Base-by-base conservation (phyloP, 2,329 filamentous ascomycete species). In the Cercospora janseana region DNA sequence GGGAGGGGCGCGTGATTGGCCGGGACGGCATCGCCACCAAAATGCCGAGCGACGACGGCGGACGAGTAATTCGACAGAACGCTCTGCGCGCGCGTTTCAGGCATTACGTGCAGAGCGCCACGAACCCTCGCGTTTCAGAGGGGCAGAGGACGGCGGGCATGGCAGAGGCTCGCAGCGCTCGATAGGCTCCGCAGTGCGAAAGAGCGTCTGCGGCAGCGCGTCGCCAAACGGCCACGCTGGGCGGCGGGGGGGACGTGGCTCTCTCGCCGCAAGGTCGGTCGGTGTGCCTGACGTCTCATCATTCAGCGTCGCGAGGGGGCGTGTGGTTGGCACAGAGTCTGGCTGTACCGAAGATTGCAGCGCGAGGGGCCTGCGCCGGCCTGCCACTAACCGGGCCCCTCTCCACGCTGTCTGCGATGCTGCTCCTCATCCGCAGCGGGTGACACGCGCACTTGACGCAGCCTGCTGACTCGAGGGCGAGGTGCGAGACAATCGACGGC, bases 121-220 rank as follows among this genome's bases (percentile, higher is more conserved):
- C 34, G 31, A 45, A 48, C 51, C 31, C 26, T 18, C 13, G 34
- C 35, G 42, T 45, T 34, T 45, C 42, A 45, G 20, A 12, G n/a
- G n/a, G 20, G 20, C 23, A 24, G 15, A 45, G 31, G 38, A 34
- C 50, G 49, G 46, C 54, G 31, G 35, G 27, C 50, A 45, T 52
- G n/a, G 44, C 55, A 54, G 51, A 59, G 54, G 52, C 54, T 59
- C 41, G 31, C 47, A 12, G 42, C 42, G 43, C 28, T 47, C 35
- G 45, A 46, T 48, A 54, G 47, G 45, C 37, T 57, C 26, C 18
- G 27, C 26, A 15, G 26, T 13, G 18, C 20, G 16, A 47, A 28
- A 26, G n/a, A n/a, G n/a, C 24, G 13, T 12, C 34, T 27, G 24
- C n/a, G 20, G 20, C 29, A 27, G 49, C 49, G 49, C 49, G 42